phyloP scores from a whole-genome alignment of 1,139 yeast genomes.

The Pichia sp. region DNA sequence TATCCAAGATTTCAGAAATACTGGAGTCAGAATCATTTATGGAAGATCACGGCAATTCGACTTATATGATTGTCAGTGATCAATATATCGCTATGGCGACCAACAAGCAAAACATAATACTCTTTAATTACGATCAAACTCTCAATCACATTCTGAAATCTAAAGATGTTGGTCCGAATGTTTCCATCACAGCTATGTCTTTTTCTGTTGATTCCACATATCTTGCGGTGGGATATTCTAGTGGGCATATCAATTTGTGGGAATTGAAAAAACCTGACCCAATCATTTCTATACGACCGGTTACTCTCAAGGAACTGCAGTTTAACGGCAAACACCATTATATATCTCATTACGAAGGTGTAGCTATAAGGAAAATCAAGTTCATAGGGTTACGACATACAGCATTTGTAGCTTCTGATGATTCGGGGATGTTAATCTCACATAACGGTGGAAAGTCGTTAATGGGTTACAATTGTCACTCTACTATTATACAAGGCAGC shows the following conservation, averaged over 20 bases:
- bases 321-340: slow-evolving; percentile 25
- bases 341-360: slow-evolving; percentile 48
- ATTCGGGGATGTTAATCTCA: slow-evolving; percentile 48
- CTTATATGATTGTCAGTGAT: slow-evolving; percentile 41
- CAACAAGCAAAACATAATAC: slow-evolving; percentile 45
- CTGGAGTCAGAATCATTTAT: slow-evolving; percentile 33
- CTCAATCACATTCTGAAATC: slow-evolving; percentile 17
- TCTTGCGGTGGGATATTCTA: slow-evolving; percentile 39
- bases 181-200: slow-evolving; percentile 27
- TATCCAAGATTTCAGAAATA: slow-evolving; percentile 35
- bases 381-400: slow-evolving; percentile 54
- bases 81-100: slow-evolving; percentile 55
- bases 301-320: slow-evolving; percentile 14
- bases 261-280: slow-evolving; percentile 31
- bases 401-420: slow-evolving; percentile 53
- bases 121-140: slow-evolving; percentile 58
- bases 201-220: slow-evolving; percentile 45
- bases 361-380: slow-evolving; percentile 40
- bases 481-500: slow-evolving; percentile 48
- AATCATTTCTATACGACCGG: slow-evolving; percentile 32
- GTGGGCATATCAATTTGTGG: slow-evolving; percentile 44
- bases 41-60: slow-evolving; percentile 43
- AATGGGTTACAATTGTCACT: slow-evolving; percentile 42
- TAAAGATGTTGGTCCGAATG: slow-evolving; percentile 15
- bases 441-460: slow-evolving; percentile 55